Percentiles rank a stretch among this genome's conserved stretches.
These are phyloP conservation scores for Fraxinus sp. DNA, from an alignment of 305 asterid genomes.

Conservation along the genomic window DNA sequence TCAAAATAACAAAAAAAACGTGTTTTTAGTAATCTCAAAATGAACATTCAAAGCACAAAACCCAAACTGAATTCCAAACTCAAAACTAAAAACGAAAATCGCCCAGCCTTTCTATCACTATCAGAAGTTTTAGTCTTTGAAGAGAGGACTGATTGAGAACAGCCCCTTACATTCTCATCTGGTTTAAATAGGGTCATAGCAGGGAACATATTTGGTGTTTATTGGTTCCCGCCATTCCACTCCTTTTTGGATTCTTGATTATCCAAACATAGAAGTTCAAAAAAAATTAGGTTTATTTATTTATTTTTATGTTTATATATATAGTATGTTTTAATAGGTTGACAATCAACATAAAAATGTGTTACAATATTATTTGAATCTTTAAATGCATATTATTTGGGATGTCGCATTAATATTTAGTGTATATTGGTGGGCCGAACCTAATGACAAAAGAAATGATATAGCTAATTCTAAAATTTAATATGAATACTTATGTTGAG, in stretches of 20 bases:
- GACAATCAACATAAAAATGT: background rate
- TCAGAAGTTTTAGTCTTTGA: too few relatives aligned
- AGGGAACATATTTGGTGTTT: background rate
- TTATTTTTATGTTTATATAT: too few relatives aligned
- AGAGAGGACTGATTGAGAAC: too few relatives aligned
- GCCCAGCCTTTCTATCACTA: too few relatives aligned
- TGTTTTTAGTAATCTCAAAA: too few relatives aligned
- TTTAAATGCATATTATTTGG: background rate
- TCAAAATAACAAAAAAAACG: too few relatives aligned
- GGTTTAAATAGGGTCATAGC: background rate
- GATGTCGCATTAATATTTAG: background rate
- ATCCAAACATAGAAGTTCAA: background rate
- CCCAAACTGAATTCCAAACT: too few relatives aligned
- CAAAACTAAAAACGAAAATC: too few relatives aligned
- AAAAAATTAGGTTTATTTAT: too few relatives aligned
- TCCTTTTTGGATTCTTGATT: background rate
- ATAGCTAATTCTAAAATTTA: too few relatives aligned
- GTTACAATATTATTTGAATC: background rate
- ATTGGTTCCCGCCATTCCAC: background rate
- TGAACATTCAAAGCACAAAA: too few relatives aligned
- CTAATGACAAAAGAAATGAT: background rate
- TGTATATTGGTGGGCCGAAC: background rate
- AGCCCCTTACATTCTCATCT: background rate
- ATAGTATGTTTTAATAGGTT: background rate
- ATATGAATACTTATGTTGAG: background rate